Conservation (phyloP, 2,329 filamentous ascomycete species). For the Ophiobolus disseminans region DNA sequence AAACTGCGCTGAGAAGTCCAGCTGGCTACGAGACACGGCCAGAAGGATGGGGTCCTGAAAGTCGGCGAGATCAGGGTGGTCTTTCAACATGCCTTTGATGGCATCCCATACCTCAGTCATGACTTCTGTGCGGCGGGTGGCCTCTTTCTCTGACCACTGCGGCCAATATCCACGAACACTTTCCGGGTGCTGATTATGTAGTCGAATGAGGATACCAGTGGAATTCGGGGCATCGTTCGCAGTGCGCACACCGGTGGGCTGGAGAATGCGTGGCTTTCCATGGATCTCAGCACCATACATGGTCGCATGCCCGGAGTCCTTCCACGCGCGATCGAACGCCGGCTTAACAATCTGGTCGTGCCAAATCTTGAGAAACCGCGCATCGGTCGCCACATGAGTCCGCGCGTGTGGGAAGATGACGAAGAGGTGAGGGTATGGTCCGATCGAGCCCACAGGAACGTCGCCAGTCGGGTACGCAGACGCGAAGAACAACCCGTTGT, state of each 20-base stretch:
- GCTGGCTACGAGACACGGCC: slow-evolving; percentile 6
- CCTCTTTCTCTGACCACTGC: slow-evolving; percentile 8
- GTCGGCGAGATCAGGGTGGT: slow-evolving; percentile 10
- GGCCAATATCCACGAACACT: slow-evolving; percentile 16
- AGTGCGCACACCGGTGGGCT: slow-evolving; percentile 1
- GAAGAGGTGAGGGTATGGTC: slow-evolving; percentile 15
- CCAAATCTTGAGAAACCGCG: slow-evolving; percentile 22
- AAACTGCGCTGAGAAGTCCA: slow-evolving; percentile 6
- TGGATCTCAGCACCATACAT: neutral
- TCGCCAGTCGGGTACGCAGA: neutral
- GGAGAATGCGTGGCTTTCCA: slow-evolving; percentile 1
- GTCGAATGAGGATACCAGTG: slow-evolving; percentile 2
- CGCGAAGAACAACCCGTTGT: slow-evolving; percentile 18
- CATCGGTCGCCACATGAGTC: neutral
- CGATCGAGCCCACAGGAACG: neutral
- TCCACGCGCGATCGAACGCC: slow-evolving; percentile 27
- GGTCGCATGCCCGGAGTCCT: slow-evolving; percentile 8
- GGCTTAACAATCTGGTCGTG: slow-evolving; percentile 28
- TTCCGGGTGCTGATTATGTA: neutral
- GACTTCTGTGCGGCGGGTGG: slow-evolving; percentile 1
- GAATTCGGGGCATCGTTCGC: slow-evolving; percentile 6
- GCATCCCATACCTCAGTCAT: slow-evolving; percentile 20
- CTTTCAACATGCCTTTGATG: slow-evolving; percentile 22
- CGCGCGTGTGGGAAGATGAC: slow-evolving; percentile 26
- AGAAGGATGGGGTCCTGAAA: slow-evolving; percentile 21